phyloP scores from a whole-genome alignment of 768 basidiomycete genomes.

The Tremella mesenterica region DNA sequence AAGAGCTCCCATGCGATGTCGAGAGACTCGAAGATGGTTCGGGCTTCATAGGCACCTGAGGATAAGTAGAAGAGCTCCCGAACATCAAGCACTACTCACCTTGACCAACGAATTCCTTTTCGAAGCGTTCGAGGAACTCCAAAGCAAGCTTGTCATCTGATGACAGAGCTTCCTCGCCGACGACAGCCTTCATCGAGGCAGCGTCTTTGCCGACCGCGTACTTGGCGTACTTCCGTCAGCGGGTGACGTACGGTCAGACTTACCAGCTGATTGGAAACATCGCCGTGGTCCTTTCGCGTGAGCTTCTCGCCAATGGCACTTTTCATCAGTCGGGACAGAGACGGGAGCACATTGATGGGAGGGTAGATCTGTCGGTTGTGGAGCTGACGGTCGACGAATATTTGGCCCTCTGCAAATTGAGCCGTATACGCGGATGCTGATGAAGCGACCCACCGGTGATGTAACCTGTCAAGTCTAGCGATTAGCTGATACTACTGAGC shows the following conservation, averaged over 20 bases:
- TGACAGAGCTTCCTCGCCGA: slow-evolving; percentile 94
- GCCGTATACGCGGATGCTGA: not conserved
- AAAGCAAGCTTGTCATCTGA: slow-evolving; percentile 91
- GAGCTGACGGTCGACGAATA: slow-evolving; percentile 94
- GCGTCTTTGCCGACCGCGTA: slow-evolving; percentile 97
- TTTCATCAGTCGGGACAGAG: slow-evolving; percentile 99
- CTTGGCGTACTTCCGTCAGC: slow-evolving; percentile 69
- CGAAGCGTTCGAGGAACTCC: slow-evolving; percentile 96
- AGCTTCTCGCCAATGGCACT: slow-evolving; percentile 95
- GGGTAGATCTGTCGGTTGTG: slow-evolving; percentile 86
- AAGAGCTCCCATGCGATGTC: slow-evolving; percentile 95
- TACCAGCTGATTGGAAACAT: slow-evolving; percentile 97
- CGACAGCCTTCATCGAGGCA: slow-evolving; percentile 97
- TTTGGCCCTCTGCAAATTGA: slow-evolving; percentile 81
- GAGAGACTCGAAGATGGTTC: slow-evolving; percentile 92
- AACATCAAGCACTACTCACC: slow-evolving; percentile 49
- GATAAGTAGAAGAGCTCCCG: slow-evolving; percentile 1
- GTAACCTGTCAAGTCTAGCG: slow-evolving; percentile 84
- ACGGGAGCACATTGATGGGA: slow-evolving; percentile 97
- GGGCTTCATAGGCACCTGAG: slow-evolving; percentile 82
- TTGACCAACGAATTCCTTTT: slow-evolving; percentile 94
- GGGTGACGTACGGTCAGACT: slow-evolving; percentile 34
- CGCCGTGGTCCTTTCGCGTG: slow-evolving; percentile 96
- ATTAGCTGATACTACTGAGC: slow-evolving; percentile 4
- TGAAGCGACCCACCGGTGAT: slow-evolving; percentile 49